A percentile compares a stretch with the other conserved stretches of the same genome.
Evolutionary conservation across 768 basidiomycete genomes (phyloP).

Genomic region (Sistotremastrum niveocremeum): DNA sequence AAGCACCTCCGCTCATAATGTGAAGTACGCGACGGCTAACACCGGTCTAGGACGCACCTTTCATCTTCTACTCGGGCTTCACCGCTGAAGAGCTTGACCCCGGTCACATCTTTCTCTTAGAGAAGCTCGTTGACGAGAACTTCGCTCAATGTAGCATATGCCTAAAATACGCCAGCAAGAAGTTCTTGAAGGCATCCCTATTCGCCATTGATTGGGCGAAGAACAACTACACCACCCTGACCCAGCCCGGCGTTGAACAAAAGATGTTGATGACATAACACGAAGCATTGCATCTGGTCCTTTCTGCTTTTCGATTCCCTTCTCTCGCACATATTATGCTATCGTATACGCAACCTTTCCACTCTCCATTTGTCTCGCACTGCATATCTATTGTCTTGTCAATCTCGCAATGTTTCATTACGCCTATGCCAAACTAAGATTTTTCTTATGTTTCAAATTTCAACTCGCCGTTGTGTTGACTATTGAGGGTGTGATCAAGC

Average conservation of each 20-base stretch:
- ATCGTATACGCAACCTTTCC: too few species aligned
- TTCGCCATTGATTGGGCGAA: slow-evolving; percentile 70
- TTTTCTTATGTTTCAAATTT: too few species aligned
- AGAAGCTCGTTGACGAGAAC: slow-evolving; percentile 65
- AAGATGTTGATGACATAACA: slow-evolving; percentile 31
- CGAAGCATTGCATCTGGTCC: too few species aligned
- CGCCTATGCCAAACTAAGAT: too few species aligned
- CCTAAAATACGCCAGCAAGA: slow-evolving; percentile 96
- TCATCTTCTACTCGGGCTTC: slow-evolving; percentile 86
- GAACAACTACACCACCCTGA: slow-evolving; percentile 20
- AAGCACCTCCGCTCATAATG: slow-evolving; percentile 21
- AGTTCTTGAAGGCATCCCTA: slow-evolving; percentile 84
- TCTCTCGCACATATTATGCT: too few species aligned
- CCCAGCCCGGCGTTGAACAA: slow-evolving; percentile 37
- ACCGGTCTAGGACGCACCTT: slow-evolving; percentile 59
- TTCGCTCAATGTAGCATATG: slow-evolving; percentile 81
- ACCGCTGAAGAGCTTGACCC: slow-evolving; percentile 78
- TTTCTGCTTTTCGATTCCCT: too few species aligned
- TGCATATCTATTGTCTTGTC: too few species aligned
- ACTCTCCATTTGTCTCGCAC: too few species aligned
- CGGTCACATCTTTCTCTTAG: slow-evolving; percentile 70
- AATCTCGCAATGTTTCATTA: too few species aligned
- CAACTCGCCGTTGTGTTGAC: too few species aligned
- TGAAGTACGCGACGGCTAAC: slow-evolving; percentile 6
- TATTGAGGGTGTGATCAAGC: too few species aligned